Evolutionary conservation across 345 rosid species (phyloP).

Genomic region (Citrus reticulata): DNA sequence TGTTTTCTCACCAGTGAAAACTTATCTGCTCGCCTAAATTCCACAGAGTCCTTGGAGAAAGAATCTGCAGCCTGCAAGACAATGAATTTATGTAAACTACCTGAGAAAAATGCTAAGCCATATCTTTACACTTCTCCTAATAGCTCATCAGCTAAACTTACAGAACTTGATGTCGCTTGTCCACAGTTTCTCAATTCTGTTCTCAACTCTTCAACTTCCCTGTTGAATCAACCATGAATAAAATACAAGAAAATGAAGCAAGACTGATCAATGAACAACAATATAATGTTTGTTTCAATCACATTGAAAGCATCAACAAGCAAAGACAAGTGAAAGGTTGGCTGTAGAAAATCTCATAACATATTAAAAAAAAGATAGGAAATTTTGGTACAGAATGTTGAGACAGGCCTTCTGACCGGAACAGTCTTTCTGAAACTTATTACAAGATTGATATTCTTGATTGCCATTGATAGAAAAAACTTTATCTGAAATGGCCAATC

Average conservation of each 20-base stretch:
- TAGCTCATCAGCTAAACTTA: conserved; percentile 35
- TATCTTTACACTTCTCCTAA: conserved; percentile 17
- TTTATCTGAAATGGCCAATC: background rate
- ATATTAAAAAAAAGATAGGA: background rate
- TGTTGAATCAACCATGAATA: conserved; percentile 31
- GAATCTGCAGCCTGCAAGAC: conserved; percentile 44
- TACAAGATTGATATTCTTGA: background rate
- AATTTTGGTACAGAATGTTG: background rate
- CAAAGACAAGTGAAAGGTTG: background rate
- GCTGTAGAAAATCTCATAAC: background rate
- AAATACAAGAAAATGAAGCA: conserved; percentile 4
- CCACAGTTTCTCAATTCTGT: conserved; percentile 40
- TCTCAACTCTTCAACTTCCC: conserved; percentile 70
- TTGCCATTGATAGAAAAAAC: background rate
- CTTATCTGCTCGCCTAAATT: conserved; percentile 36
- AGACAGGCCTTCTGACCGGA: background rate
- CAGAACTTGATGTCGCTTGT: conserved; percentile 39
- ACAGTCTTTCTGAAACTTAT: background rate
- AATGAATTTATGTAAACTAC: conserved; percentile 20
- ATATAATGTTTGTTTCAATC: background rate
- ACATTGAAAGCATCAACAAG: background rate
- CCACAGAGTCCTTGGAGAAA: conserved; percentile 34
- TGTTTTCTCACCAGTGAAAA: conserved; percentile 46
- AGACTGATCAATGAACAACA: background rate
- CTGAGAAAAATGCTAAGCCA: conserved; percentile 6